Conservation (phyloP, 257 asterid genomes). For the Nicotiana sylvestris region DNA sequence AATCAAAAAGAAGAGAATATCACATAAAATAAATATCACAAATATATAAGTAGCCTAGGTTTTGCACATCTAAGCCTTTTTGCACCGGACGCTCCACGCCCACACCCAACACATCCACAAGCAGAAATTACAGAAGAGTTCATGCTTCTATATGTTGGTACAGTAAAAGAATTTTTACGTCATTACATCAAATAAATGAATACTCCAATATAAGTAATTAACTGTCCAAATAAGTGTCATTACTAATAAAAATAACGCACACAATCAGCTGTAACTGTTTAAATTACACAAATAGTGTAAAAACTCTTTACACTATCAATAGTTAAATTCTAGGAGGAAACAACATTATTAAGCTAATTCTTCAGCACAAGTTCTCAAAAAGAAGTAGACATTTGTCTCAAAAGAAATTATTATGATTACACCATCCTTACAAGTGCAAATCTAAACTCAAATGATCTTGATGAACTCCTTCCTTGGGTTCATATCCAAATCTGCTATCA, state of each 20-base stretch:
- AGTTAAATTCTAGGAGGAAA: background rate
- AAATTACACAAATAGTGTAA: background rate
- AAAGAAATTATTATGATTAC: background rate
- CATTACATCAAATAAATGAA: background rate
- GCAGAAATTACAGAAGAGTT: background rate
- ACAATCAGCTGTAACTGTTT: background rate
- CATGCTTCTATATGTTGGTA: background rate
- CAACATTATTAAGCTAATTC: no score
- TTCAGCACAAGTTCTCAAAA: no score
- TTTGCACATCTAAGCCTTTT: no score
- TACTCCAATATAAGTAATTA: background rate
- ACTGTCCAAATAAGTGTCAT: background rate
- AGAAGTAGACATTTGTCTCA: no score
- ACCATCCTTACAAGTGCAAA: slow-evolving; percentile 48
- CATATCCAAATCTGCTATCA: slow-evolving; percentile 37
- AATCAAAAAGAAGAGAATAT: no score
- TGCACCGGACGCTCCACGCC: background rate
- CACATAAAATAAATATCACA: no score
- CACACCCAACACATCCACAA: background rate
- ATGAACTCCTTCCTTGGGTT: slow-evolving; percentile 40
- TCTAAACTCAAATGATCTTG: slow-evolving; percentile 86
- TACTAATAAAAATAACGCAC: background rate
- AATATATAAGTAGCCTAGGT: no score
- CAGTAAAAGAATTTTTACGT: background rate
- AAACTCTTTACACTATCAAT: background rate